Evolutionary conservation across 495 filamentous ascomycete genomes (phyloP).

Genomic region (Pyrenula massariospora): DNA sequence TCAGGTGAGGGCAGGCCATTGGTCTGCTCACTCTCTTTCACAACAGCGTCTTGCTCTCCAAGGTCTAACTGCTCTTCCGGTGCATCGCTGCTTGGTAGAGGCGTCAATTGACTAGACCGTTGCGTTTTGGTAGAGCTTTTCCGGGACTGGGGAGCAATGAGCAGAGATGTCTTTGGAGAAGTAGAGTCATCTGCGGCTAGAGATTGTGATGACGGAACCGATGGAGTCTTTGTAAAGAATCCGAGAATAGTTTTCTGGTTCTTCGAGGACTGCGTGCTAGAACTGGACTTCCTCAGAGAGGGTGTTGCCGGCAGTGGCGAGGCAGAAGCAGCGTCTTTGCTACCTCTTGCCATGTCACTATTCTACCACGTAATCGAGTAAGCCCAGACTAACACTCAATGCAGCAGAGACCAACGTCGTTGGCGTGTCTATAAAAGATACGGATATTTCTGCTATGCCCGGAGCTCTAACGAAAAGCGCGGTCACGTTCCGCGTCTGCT

Average conservation of each 20-base stretch:
- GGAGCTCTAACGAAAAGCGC: neutral
- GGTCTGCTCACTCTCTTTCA: constrained; percentile 12
- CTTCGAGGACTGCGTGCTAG: constrained; percentile 43
- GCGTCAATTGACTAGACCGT: constrained; percentile 41
- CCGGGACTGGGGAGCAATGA: constrained; percentile 16
- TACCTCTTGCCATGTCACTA: neutral
- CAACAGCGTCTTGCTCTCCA: constrained; percentile 12
- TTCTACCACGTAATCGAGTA: too few relatives aligned
- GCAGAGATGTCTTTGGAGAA: constrained; percentile 5
- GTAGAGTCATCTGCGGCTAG: constrained; percentile 4
- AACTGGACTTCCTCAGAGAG: constrained; percentile 31
- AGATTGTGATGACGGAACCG: constrained; percentile 23
- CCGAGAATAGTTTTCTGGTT: constrained; percentile 72
- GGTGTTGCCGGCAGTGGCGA: constrained; percentile 30
- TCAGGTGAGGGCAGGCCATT: constrained; percentile 6
- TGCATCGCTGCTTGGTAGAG: constrained; percentile 73
- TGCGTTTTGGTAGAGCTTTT: constrained; percentile 25
- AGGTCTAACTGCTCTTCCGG: constrained; percentile 22
- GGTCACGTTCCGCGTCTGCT: neutral
- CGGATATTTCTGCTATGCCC: too few relatives aligned
- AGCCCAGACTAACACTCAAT: too few relatives aligned
- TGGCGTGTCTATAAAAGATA: too few relatives aligned
- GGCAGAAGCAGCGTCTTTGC: constrained; percentile 10
- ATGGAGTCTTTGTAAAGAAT: constrained; percentile 64
- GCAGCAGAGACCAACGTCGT: neutral